Evolutionary conservation across 139 green algal species (phyloP).

Genomic region (Spirogloea muscicola): DNA sequence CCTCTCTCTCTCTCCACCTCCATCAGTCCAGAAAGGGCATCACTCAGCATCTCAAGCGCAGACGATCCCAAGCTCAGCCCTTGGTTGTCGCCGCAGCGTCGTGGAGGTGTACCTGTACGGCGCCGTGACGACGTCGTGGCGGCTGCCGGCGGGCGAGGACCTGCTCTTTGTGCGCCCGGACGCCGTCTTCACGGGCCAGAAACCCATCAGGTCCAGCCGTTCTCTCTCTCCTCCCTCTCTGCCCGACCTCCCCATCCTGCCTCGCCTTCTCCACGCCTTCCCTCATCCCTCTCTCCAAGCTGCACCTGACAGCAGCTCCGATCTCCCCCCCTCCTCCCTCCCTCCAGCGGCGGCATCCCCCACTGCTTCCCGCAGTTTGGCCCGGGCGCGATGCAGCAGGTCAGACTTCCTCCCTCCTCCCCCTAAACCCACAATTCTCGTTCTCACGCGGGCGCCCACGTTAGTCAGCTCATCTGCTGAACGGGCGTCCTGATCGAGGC

Average conservation of each 20-base stretch:
- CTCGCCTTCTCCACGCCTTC: background rate
- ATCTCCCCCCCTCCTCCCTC: background rate
- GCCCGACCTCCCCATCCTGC: background rate
- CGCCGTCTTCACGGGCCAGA: slow-evolving; percentile 88
- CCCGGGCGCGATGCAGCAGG: slow-evolving; percentile 81
- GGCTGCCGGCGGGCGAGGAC: slow-evolving; percentile 71
- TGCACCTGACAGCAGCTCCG: background rate
- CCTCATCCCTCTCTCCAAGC: background rate
- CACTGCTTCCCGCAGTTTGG: slow-evolving; percentile 98
- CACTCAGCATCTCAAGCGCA: background rate
- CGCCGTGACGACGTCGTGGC: slow-evolving; percentile 82
- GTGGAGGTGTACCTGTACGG: slow-evolving; percentile 85
- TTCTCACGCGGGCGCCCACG: no score
- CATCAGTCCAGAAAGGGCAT: background rate
- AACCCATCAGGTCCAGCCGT: slow-evolving; percentile 60
- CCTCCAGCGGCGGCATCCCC: slow-evolving; percentile 83
- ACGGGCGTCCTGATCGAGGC: no score
- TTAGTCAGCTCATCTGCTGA: no score
- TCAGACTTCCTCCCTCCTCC: background rate
- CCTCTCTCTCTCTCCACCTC: background rate
- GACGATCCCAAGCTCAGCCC: background rate
- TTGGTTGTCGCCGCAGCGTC: background rate
- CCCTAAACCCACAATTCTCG: no score
- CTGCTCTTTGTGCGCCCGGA: slow-evolving; percentile 93
- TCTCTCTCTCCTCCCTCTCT: background rate